These are phyloP conservation scores for Polyporus arcularius DNA, from an alignment of 768 basidiomycete genomes.

Conservation along the genomic window DNA sequence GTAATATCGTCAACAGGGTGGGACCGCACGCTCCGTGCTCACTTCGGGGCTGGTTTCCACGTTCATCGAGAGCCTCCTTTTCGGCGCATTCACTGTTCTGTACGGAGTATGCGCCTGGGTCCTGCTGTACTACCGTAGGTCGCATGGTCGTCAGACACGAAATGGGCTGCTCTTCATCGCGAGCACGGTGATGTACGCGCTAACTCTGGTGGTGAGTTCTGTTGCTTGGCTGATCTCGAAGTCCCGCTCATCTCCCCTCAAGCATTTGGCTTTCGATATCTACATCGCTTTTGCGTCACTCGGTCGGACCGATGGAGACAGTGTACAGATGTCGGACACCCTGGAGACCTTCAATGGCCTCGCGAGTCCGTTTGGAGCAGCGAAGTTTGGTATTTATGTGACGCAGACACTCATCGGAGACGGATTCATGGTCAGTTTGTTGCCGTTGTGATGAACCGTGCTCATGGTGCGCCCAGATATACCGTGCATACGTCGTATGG, in stretches of 20 bases:
- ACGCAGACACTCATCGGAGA: background rate
- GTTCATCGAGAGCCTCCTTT: constrained; percentile 10
- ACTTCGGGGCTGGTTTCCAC: constrained; percentile 5
- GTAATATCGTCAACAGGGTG: no score
- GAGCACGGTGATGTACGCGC: background rate
- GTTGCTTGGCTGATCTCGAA: background rate
- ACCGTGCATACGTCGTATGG: background rate
- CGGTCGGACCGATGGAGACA: background rate
- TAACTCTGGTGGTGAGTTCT: background rate
- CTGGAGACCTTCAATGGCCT: background rate
- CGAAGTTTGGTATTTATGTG: background rate
- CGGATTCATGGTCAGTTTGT: background rate
- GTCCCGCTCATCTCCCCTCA: background rate
- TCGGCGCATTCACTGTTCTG: constrained; percentile 8
- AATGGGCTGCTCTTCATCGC: background rate
- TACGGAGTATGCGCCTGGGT: constrained; percentile 10
- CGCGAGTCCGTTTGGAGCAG: background rate
- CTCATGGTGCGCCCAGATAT: background rate
- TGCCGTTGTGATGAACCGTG: background rate
- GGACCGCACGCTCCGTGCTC: background rate
- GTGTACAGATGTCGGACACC: background rate
- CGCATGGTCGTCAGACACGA: background rate
- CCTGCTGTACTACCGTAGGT: background rate
- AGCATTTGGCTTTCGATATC: background rate
- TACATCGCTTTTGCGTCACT: background rate